Evolutionary conservation across 768 basidiomycete genomes (phyloP).

Genomic region (Phaeotremella fagi): DNA sequence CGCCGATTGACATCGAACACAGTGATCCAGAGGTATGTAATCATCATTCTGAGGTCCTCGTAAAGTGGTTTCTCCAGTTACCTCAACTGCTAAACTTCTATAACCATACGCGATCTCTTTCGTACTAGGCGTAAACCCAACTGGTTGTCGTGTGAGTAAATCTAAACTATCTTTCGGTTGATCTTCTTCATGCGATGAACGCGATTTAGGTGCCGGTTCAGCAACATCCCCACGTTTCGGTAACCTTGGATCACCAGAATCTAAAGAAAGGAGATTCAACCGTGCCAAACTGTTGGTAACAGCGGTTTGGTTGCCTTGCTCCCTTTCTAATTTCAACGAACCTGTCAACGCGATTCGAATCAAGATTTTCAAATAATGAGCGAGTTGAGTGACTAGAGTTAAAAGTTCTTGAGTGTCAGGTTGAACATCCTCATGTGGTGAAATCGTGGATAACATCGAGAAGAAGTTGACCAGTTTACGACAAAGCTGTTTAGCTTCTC

Average conservation of each 20-base stretch:
- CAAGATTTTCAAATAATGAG: conserved; percentile 98
- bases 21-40: conserved; percentile 60
- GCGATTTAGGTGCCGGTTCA: conserved; percentile 10
- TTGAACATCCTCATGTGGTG: conserved; percentile 16
- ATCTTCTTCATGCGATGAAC: conserved; percentile 54
- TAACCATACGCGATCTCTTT: conserved; percentile 88
- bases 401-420: conserved; percentile 79
- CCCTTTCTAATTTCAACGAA: conserved; percentile 89
- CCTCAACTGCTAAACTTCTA: conserved; percentile 75
- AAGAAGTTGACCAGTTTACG: conserved; percentile 98
- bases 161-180: conserved; percentile 35
- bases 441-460: conserved; percentile 89
- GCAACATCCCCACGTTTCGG: conserved; percentile 34
- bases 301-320: conserved; percentile 73
- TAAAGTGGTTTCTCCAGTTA: conserved; percentile 45
- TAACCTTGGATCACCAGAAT: conserved; percentile 48
- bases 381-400: conserved; percentile 95
- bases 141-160: conserved; percentile 23
- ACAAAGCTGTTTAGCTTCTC: conserved; percentile 97
- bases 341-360: conserved; percentile 97
- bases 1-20: conserved; percentile 78
- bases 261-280: conserved; percentile 76
- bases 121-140: conserved; percentile 65
- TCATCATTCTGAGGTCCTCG: conserved; percentile 38
- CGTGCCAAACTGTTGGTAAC: conserved; percentile 88